phyloP scores from a whole-genome alignment of 352 stramenopile genomes.

The Pythium rishiriense region DNA sequence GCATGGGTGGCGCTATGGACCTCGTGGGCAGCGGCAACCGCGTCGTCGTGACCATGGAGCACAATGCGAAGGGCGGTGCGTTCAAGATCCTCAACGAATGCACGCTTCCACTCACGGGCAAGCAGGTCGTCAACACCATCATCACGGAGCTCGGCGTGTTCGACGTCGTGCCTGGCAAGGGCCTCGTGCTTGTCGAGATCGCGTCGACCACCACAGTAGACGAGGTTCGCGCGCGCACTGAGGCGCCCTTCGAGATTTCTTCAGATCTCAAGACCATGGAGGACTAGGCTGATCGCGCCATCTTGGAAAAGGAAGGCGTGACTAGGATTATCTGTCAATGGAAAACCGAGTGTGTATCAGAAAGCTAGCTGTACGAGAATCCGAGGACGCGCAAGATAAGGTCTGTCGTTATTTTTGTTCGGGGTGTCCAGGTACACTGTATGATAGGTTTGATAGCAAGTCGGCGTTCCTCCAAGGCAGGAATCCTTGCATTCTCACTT shows the following conservation, averaged over 20 bases:
- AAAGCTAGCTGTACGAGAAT: slow-evolving; percentile 8
- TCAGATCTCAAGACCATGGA: slow-evolving; percentile 66
- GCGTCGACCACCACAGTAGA: slow-evolving; percentile 81
- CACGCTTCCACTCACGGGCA: slow-evolving; percentile 93
- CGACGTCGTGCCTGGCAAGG: slow-evolving; percentile 55
- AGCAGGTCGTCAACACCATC: slow-evolving; percentile 92
- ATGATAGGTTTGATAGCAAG: no score
- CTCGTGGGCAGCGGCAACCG: slow-evolving; percentile 91
- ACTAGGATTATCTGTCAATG: slow-evolving; percentile 8
- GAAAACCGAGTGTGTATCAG: not conserved
- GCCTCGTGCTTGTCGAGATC: slow-evolving; percentile 90
- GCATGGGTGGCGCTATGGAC: slow-evolving; percentile 98
- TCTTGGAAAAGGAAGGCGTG: not conserved
- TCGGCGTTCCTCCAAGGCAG: no score
- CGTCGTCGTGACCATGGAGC: slow-evolving; percentile 98
- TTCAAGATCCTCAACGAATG: slow-evolving; percentile 95
- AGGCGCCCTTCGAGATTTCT: slow-evolving; percentile 75
- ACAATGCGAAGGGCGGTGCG: slow-evolving; percentile 92
- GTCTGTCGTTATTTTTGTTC: slow-evolving; percentile 26
- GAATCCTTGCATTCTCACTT: not conserved
- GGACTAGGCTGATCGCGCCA: slow-evolving; percentile 20
- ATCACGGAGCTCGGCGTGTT: slow-evolving; percentile 93
- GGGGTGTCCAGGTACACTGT: not conserved
- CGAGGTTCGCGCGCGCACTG: slow-evolving; percentile 76
- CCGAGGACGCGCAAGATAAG: slow-evolving; percentile 11